Conservation (phyloP, 306 rosid genomes). For the Inga oerstediana region DNA sequence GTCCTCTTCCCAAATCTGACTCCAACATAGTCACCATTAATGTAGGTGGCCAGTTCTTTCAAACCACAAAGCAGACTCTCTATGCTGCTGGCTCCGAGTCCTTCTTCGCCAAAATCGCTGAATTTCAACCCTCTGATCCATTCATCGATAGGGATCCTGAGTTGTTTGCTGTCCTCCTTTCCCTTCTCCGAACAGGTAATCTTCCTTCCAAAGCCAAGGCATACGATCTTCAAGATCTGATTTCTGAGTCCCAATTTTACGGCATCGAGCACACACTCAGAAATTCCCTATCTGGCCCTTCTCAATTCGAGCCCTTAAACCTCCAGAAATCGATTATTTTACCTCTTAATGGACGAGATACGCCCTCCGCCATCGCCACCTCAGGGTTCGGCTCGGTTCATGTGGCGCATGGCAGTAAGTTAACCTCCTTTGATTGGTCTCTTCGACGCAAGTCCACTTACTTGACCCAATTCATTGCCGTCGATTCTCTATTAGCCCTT, state of each 20-base stretch:
- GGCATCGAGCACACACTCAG: slow-evolving; percentile 71
- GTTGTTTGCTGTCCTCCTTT: slow-evolving; percentile 75
- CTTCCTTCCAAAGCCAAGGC: slow-evolving; percentile 82
- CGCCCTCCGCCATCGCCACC: slow-evolving; percentile 75
- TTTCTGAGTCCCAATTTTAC: slow-evolving; percentile 72
- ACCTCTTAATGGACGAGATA: slow-evolving; percentile 75
- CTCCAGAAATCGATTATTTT: slow-evolving; percentile 65
- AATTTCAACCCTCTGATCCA: slow-evolving; percentile 29
- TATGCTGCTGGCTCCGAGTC: slow-evolving; percentile 64
- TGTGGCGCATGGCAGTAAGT: slow-evolving; percentile 88
- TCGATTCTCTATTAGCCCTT: slow-evolving; percentile 79
- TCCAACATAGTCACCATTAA: slow-evolving; percentile 72
- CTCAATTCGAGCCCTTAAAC: slow-evolving; percentile 83
- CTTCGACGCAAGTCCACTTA: slow-evolving; percentile 73
- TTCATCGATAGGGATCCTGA: slow-evolving; percentile 93
- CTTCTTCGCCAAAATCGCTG: slow-evolving; percentile 53
- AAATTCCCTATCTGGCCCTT: slow-evolving; percentile 69
- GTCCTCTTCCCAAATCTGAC: slow-evolving; percentile 34
- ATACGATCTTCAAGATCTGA: slow-evolving; percentile 75
- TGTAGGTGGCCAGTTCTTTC: slow-evolving; percentile 83
- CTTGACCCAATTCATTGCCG: slow-evolving; percentile 79
- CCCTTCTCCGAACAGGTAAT: slow-evolving; percentile 87
- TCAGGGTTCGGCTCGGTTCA: slow-evolving; percentile 73
- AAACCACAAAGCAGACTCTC: slow-evolving; percentile 87
- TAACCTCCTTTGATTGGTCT: slow-evolving; percentile 93